These are phyloP conservation scores for Heritiera littoralis DNA, from an alignment of 345 rosid genomes.

Conservation along the genomic window DNA sequence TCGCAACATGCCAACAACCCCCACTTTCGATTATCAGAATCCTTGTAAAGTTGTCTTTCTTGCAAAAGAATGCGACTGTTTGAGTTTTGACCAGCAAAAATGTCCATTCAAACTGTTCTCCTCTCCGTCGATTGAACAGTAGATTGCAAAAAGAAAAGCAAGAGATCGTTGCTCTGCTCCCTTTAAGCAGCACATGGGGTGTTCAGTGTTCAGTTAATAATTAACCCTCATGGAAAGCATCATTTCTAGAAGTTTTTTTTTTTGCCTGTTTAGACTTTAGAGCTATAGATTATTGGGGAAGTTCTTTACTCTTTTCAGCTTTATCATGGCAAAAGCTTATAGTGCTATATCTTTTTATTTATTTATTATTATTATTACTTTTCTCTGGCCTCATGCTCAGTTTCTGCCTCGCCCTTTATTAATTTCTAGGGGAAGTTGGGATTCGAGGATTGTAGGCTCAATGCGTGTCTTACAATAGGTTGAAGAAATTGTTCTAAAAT, in stretches of 20 bases:
- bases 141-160: background rate
- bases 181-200: constrained; percentile 24
- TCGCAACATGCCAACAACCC: background rate
- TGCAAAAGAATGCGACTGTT: background rate
- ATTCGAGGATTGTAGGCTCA: background rate
- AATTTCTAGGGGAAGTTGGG: background rate
- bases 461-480: background rate
- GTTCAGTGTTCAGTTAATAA: constrained; percentile 14
- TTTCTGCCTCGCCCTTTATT: background rate
- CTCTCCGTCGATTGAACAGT: background rate
- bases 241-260: constrained; percentile 1
- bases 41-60: constrained; percentile 6
- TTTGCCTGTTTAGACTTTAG: background rate
- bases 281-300: no score
- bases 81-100: constrained; percentile 7
- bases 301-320: background rate
- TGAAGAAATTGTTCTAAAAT: background rate
- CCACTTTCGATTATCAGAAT: background rate
- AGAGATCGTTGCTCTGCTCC: constrained; percentile 22
- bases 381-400: background rate
- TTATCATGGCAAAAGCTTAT: background rate
- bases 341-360: no score
- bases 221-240: constrained; percentile 12
- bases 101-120: background rate
- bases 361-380: background rate